Percentiles rank a stretch among this genome's conserved stretches.
Evolutionary conservation across 2,329 filamentous ascomycete species (phyloP).

Genomic region (Lachnellula cervina): DNA sequence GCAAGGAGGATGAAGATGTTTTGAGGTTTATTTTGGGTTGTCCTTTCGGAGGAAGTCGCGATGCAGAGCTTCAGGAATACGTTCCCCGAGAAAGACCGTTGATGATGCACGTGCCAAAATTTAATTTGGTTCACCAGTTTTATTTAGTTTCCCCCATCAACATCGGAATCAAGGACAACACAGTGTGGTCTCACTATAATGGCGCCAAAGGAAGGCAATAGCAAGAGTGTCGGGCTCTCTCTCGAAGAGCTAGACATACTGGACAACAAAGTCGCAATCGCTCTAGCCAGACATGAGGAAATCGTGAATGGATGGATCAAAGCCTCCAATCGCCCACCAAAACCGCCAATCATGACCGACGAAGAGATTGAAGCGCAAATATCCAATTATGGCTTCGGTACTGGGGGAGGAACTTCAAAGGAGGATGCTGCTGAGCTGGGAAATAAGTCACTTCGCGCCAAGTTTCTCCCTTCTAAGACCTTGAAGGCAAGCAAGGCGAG

Average conservation of each 20-base stretch:
- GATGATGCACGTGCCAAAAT: slow-evolving; percentile 17
- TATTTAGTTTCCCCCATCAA: slow-evolving; percentile 1
- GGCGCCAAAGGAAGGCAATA: slow-evolving; percentile 17
- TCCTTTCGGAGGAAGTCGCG: slow-evolving; percentile 21
- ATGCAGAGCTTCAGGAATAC: slow-evolving; percentile 12
- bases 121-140: neutral
- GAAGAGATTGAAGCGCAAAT: slow-evolving; percentile 33
- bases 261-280: slow-evolving; percentile 30
- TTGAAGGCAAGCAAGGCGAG: slow-evolving; percentile 30
- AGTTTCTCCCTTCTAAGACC: slow-evolving; percentile 28
- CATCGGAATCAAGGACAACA: neutral
- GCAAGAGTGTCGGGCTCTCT: slow-evolving; percentile 19
- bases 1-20: slow-evolving; percentile 13
- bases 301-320: slow-evolving; percentile 30
- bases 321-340: slow-evolving; percentile 16
- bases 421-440: slow-evolving; percentile 27
- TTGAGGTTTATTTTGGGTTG: slow-evolving; percentile 13
- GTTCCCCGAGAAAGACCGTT: neutral
- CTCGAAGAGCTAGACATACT: slow-evolving; percentile 28
- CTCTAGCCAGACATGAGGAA: slow-evolving; percentile 30
- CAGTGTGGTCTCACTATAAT: slow-evolving; percentile 7
- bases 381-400: slow-evolving; percentile 29
- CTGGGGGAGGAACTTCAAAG: slow-evolving; percentile 30
- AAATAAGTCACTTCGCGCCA: slow-evolving; percentile 30
- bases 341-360: slow-evolving; percentile 23